phyloP scores from a whole-genome alignment of 2,329 filamentous ascomycete genomes.

The Dothideomycetidae sp. region DNA sequence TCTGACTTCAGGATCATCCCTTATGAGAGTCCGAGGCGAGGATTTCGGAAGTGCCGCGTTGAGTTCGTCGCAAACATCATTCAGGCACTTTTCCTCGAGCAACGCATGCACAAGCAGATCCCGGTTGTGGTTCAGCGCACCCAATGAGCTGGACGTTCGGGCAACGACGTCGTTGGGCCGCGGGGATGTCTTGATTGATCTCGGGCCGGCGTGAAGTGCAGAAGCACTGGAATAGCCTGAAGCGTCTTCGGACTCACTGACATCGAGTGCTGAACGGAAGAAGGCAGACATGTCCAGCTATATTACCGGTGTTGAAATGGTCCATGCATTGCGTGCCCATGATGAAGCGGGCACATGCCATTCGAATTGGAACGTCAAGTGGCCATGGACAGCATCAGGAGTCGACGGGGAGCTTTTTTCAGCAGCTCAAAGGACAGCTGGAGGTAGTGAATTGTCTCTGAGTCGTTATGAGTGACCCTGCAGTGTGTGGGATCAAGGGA shows the following conservation, averaged over 20 bases:
- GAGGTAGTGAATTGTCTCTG: too few relatives aligned
- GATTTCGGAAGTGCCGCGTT: constrained; percentile 12
- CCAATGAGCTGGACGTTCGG: constrained; percentile 3
- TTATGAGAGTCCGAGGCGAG: constrained; percentile 14
- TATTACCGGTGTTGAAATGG: neutral
- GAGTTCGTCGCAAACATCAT: constrained; percentile 26
- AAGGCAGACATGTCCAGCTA: constrained; percentile 13
- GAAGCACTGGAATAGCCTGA: constrained; percentile 6
- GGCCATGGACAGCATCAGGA: too few relatives aligned
- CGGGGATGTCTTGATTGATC: constrained; percentile 5
- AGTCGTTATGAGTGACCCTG: too few relatives aligned
- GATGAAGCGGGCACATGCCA: neutral
- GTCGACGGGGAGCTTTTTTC: too few relatives aligned
- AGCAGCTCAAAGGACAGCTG: too few relatives aligned
- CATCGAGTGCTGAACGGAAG: constrained; percentile 11
- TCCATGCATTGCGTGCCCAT: neutral
- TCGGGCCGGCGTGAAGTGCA: constrained; percentile 6
- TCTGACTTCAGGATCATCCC: constrained; percentile 25
- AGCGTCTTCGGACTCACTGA: constrained; percentile 10
- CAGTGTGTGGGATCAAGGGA: too few relatives aligned
- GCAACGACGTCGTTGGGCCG: constrained; percentile 5
- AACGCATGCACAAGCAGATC: constrained; percentile 32
- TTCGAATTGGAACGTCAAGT: too few relatives aligned
- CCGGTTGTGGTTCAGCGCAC: constrained; percentile 11
- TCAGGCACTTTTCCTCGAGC: constrained; percentile 30